Evolutionary conservation across 164 flowering plant species (phyloP).

Genomic region (Nymphaea colorata): DNA sequence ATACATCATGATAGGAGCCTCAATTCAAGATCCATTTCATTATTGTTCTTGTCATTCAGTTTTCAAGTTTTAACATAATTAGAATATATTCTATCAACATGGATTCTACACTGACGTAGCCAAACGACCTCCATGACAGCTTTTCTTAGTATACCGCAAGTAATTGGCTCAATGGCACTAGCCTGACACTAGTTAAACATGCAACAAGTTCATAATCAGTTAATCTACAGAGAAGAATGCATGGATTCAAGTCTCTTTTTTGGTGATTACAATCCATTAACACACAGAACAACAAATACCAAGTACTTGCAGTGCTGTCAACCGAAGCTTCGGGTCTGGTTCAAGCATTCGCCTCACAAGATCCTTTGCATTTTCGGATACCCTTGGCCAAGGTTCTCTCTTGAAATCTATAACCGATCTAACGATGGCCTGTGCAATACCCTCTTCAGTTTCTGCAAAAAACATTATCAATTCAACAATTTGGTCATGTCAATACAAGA

Average conservation of each 20-base stretch:
- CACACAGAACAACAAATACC: slow-evolving; percentile 24
- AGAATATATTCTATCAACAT: not conserved
- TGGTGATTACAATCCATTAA: not conserved
- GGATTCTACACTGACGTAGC: not conserved
- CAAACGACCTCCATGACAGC: not conserved
- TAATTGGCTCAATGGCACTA: not conserved
- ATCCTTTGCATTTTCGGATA: slow-evolving; percentile 68
- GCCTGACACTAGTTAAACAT: no score
- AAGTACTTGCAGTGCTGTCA: slow-evolving; percentile 65
- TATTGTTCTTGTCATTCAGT: no score
- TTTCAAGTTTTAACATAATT: no score
- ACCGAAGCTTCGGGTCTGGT: slow-evolving; percentile 51
- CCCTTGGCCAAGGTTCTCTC: slow-evolving; percentile 91
- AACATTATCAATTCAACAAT: not conserved
- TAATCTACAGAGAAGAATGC: no score
- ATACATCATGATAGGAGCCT: no score
- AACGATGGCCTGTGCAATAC: slow-evolving; percentile 77
- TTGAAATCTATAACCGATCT: slow-evolving; percentile 43
- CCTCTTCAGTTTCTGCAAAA: slow-evolving; percentile 72
- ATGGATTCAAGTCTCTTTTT: not conserved
- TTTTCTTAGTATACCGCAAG: not conserved
- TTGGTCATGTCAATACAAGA: not conserved
- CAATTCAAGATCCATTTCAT: no score
- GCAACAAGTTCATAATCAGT: no score
- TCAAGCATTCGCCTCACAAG: slow-evolving; percentile 76